Base-by-base conservation (phyloP, 805 yeast genomes). In the Candida ponderosae region DNA sequence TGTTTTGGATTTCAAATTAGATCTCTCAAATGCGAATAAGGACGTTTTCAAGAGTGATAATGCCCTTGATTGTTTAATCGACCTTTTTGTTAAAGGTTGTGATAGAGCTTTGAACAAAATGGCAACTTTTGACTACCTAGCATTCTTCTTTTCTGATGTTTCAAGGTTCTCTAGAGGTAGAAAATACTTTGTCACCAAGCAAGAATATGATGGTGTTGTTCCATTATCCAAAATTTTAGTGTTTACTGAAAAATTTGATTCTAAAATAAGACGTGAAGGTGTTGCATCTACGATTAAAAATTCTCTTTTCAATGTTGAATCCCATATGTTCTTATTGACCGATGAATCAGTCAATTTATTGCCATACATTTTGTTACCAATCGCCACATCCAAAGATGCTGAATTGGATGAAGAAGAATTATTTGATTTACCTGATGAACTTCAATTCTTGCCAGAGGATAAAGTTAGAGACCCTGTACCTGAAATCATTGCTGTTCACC, bases 221-320 rank as follows among this genome's bases (percentile, higher is more conserved):
- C 96, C 96, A 27, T 60, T 87, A 18, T 76, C 88, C n/a, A 86
- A 86, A 54, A 60, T 88, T 20, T 65, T 85, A 41, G 93, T 79
- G 0, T 88, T 87, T 61, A 82, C 96, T 5, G 89, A 85, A 53
- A 76, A 79, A 51, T 82, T 79, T 46, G 89, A 82, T 52, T 69
- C 85, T 13, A 76, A 76, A 50, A 75, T 76, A 19, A 78, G 97
- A 63, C 74, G 97, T 60, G 89, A 83, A 55, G 97, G 96, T 53
- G 89, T 86, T 29, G 94, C 95, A 2, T 82, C 95, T 5, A 83
- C 96, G 2, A 84, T 93, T 48, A 90, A 93, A 57, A 90, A 90
- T 60, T 74, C 90, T 0, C 63, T 90, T 35, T 90, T 90, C 52
- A 96, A 89, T 53, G 66, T 84, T 2, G 74, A 77, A 30, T 59